Evolutionary conservation across 1,139 yeast genomes (phyloP).

Genomic region (Trichomonascaceae sp.): DNA sequence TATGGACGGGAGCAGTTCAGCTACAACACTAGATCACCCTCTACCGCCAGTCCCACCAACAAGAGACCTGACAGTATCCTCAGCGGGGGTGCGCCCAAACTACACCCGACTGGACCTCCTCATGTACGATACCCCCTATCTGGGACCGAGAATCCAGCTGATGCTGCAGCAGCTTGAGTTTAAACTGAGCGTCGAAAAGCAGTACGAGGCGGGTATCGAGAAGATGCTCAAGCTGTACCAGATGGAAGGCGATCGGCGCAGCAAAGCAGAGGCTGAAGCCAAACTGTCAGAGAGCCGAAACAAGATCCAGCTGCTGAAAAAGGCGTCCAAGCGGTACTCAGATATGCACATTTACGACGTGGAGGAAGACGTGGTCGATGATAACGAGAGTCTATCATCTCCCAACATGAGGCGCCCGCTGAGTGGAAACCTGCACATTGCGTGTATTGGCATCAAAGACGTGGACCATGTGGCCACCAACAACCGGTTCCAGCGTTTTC

Average conservation of each 20-base stretch:
- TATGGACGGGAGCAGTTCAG: too few relatives aligned
- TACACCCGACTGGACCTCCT: conserved; percentile 50
- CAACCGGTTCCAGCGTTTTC: conserved; percentile 48
- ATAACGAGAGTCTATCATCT: conserved; percentile 39
- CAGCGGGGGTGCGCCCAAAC: conserved; percentile 14
- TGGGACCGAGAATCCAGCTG: conserved; percentile 90
- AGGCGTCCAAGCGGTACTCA: conserved; percentile 74
- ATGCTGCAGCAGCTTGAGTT: conserved; percentile 92
- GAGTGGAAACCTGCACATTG: conserved; percentile 62
- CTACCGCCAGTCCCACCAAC: conserved; percentile 11
- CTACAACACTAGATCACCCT: background rate
- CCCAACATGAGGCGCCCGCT: conserved; percentile 60
- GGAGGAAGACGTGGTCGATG: conserved; percentile 29
- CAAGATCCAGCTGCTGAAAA: conserved; percentile 70
- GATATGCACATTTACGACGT: conserved; percentile 75
- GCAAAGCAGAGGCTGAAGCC: conserved; percentile 79
- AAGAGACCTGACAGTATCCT: conserved; percentile 5
- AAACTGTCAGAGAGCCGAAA: conserved; percentile 77
- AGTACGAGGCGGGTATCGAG: conserved; percentile 84
- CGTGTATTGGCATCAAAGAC: conserved; percentile 66
- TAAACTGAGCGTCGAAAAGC: conserved; percentile 85
- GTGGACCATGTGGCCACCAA: conserved; percentile 89
- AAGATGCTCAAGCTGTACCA: conserved; percentile 76
- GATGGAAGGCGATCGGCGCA: conserved; percentile 79
- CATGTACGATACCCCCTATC: conserved; percentile 85